Conservation (phyloP, 495 filamentous ascomycete genomes). For the Xylaria bambusicola region DNA sequence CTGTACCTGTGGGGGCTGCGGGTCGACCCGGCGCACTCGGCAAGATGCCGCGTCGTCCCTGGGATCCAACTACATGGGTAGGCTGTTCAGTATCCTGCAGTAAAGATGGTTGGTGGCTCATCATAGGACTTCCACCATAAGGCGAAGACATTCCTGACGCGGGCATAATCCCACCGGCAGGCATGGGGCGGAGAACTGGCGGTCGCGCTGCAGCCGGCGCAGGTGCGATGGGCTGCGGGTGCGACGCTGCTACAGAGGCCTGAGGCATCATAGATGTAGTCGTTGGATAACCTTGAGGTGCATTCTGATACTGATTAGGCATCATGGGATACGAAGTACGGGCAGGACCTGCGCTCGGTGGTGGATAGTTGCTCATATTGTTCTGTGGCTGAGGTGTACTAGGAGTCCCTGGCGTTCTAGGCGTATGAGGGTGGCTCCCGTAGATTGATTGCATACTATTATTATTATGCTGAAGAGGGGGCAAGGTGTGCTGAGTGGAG, state of each 20-base stretch:
- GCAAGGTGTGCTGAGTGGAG: conserved; percentile 64
- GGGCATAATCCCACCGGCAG: conserved; percentile 59
- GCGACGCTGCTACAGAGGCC: conserved; percentile 63
- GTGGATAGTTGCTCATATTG: conserved; percentile 63
- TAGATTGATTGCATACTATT: conserved; percentile 61
- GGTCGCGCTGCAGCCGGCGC: conserved; percentile 63
- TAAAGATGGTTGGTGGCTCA: conserved; percentile 40
- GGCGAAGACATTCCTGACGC: conserved; percentile 51
- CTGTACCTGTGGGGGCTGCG: conserved; percentile 60
- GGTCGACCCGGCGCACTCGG: conserved; percentile 86
- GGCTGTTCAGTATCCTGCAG: conserved; percentile 60
- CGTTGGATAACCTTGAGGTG: conserved; percentile 59
- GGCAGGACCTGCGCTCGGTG: conserved; percentile 56
- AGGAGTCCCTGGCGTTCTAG: conserved; percentile 62
- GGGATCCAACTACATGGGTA: conserved; percentile 88
- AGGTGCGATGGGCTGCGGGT: conserved; percentile 72
- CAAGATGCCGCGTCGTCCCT: conserved; percentile 83
- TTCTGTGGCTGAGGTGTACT: conserved; percentile 62
- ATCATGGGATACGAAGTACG: conserved; percentile 53
- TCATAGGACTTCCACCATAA: conserved; percentile 51
- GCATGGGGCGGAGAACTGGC: conserved; percentile 61
- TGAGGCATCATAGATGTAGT: conserved; percentile 67
- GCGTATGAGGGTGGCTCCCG: conserved; percentile 64
- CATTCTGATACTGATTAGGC: conserved; percentile 54
- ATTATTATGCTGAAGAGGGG: conserved; percentile 67